These are phyloP conservation scores for Hirsutella thompsonii DNA, from an alignment of 2,329 filamentous ascomycete species.

Conservation along the genomic window DNA sequence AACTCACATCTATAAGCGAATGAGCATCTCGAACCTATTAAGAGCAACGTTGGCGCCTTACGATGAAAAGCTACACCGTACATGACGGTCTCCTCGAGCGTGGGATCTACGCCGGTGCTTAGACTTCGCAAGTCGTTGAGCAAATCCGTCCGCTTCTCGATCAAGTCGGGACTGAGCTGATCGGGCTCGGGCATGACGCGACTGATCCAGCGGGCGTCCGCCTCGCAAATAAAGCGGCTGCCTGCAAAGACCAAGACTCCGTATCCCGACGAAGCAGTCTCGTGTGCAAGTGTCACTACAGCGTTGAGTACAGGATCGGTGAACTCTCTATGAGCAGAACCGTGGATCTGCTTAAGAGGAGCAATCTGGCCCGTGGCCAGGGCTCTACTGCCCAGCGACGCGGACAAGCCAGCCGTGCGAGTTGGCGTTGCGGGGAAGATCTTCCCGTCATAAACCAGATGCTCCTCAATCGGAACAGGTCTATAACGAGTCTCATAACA, in stretches of 20 bases:
- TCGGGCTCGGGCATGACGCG: slow-evolving; percentile 44
- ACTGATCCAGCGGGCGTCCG: slow-evolving; percentile 54
- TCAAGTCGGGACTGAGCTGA: slow-evolving; percentile 30
- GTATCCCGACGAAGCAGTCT: slow-evolving; percentile 55
- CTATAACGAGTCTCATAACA: slow-evolving; percentile 62
- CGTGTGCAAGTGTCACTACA: slow-evolving; percentile 55
- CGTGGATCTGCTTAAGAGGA: slow-evolving; percentile 34
- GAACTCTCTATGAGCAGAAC: slow-evolving; percentile 48
- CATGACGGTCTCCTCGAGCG: slow-evolving; percentile 49
- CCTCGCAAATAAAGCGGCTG: slow-evolving; percentile 55
- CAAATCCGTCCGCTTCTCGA: slow-evolving; percentile 49
- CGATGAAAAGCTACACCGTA: slow-evolving; percentile 64
- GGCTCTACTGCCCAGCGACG: slow-evolving; percentile 29
- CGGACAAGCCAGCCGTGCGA: slow-evolving; percentile 42
- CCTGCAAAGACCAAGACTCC: slow-evolving; percentile 64
- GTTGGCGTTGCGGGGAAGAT: slow-evolving; percentile 49
- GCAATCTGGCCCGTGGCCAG: slow-evolving; percentile 21
- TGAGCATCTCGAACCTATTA: background rate
- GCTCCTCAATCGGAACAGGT: slow-evolving; percentile 64
- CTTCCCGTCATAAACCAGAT: slow-evolving; percentile 57
- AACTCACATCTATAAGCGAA: slow-evolving; percentile 21
- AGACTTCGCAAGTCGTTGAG: slow-evolving; percentile 54
- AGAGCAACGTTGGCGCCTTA: slow-evolving; percentile 22
- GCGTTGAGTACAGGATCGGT: slow-evolving; percentile 54
- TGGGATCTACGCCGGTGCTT: slow-evolving; percentile 51